A percentile compares a stretch with the other conserved stretches of the same genome.
Conservation (phyloP, 768 basidiomycete species). For the Tricholoma sp. region DNA sequence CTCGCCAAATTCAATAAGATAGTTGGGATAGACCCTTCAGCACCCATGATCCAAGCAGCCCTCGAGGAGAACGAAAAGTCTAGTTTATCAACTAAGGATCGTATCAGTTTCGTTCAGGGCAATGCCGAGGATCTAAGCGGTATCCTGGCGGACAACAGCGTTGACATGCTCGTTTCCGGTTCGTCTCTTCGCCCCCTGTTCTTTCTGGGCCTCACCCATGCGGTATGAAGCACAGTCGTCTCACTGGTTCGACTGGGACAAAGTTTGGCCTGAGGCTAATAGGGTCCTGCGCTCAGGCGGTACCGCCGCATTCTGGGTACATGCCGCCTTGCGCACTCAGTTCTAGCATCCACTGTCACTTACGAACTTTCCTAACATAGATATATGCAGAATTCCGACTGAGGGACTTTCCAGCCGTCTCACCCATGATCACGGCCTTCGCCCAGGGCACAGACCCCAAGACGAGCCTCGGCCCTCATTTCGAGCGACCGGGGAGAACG, state of each 20-base stretch:
- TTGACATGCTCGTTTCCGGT: slow-evolving; percentile 68
- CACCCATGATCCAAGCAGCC: slow-evolving; percentile 62
- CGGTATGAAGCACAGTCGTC: slow-evolving; percentile 58
- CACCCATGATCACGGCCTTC: slow-evolving; percentile 56
- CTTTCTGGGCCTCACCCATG: not conserved
- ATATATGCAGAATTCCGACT: slow-evolving; percentile 73
- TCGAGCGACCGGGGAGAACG: slow-evolving; percentile 75
- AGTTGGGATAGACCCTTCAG: slow-evolving; percentile 71
- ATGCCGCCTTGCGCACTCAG: not conserved
- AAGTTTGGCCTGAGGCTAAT: slow-evolving; percentile 64
- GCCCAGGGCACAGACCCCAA: slow-evolving; percentile 51
- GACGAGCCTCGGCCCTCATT: slow-evolving; percentile 64
- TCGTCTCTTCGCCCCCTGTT: not conserved
- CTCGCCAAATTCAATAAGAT: slow-evolving; percentile 54
- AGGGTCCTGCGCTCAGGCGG: slow-evolving; percentile 59
- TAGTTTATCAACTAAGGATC: not conserved
- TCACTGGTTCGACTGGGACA: slow-evolving; percentile 78
- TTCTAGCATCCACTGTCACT: not conserved
- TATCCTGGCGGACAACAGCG: slow-evolving; percentile 37
- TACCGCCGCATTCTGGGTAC: slow-evolving; percentile 70
- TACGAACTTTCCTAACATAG: slow-evolving; percentile 20
- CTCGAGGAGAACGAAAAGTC: slow-evolving; percentile 15
- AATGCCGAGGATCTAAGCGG: slow-evolving; percentile 52
- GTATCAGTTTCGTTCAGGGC: slow-evolving; percentile 27
- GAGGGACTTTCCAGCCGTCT: slow-evolving; percentile 50